A percentile compares a stretch with the other conserved stretches of the same genome.
Evolutionary conservation across 495 filamentous ascomycete genomes (phyloP).

Genomic region (Xylaria venustula): DNA sequence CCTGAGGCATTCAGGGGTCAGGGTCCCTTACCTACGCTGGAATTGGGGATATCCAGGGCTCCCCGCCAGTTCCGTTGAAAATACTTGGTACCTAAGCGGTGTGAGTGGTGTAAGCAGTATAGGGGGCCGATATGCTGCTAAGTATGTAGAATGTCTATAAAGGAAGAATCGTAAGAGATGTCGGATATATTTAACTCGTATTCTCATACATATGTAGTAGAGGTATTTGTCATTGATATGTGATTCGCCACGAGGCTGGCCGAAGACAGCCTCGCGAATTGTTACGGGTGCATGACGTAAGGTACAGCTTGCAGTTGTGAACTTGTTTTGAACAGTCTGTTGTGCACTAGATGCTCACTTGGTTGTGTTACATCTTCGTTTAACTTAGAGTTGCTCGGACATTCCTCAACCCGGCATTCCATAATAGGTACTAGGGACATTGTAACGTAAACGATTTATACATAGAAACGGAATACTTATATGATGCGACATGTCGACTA

Average conservation of each 20-base stretch:
- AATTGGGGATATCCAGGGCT: not conserved
- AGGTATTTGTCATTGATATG: not conserved
- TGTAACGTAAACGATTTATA: no score
- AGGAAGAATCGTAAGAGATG: not conserved
- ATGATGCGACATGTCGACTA: not conserved
- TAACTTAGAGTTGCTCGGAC: not conserved
- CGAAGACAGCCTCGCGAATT: not conserved
- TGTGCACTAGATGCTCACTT: no score
- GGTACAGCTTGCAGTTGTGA: not conserved
- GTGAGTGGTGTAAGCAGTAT: no score
- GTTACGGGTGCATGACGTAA: constrained; percentile 7
- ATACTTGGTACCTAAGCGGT: not conserved
- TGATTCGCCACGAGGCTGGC: not conserved
- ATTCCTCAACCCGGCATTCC: not conserved
- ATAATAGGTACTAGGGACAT: no score
- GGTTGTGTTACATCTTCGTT: not conserved
- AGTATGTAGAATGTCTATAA: no score
- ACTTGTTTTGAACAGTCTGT: not conserved
- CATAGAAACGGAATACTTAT: not conserved
- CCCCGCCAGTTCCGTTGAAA: constrained; percentile 10
- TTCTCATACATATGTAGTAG: not conserved
- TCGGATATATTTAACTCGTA: not conserved
- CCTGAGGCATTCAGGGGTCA: not conserved
- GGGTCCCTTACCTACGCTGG: not conserved
- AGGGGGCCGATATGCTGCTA: no score